Evolutionary conservation across 305 asterid genomes (phyloP).

Genomic region (Euphrasia arctica): DNA sequence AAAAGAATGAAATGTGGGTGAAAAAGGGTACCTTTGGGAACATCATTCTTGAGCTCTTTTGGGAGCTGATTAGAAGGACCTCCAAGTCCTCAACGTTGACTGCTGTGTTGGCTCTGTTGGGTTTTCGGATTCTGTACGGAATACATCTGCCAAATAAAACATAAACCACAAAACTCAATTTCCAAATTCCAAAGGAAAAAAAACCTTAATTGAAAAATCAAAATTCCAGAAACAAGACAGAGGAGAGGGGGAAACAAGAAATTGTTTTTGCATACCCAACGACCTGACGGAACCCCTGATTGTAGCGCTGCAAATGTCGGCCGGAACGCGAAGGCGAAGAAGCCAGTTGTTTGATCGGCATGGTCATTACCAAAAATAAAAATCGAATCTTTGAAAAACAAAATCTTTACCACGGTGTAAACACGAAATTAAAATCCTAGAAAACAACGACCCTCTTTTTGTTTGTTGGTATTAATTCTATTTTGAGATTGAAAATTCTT

Average conservation of each 20-base stretch:
- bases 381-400: background rate
- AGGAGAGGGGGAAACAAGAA: background rate
- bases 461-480: background rate
- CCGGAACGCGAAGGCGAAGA: conserved; percentile 40
- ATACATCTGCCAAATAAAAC: conserved; percentile 45
- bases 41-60: conserved; percentile 54
- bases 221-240: background rate
- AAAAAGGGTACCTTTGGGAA: conserved; percentile 57
- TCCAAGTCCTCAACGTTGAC: conserved; percentile 51
- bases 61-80: conserved; percentile 58
- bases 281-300: conserved; percentile 68
- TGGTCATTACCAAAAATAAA: conserved; percentile 11
- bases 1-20: background rate
- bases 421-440: background rate
- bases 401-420: background rate
- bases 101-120: conserved; percentile 29
- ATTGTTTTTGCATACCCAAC: conserved; percentile 60
- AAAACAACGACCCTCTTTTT: background rate
- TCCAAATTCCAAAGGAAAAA: too few relatives aligned
- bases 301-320: conserved; percentile 60
- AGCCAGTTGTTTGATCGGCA: conserved; percentile 32
- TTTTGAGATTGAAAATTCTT: background rate
- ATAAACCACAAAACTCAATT: too few relatives aligned
- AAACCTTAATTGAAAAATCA: too few relatives aligned
- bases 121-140: conserved; percentile 48